Percentiles rank a stretch among this genome's conserved stretches.
Evolutionary conservation across 306 rosid species (phyloP).

Genomic region (Cucumis melo): DNA sequence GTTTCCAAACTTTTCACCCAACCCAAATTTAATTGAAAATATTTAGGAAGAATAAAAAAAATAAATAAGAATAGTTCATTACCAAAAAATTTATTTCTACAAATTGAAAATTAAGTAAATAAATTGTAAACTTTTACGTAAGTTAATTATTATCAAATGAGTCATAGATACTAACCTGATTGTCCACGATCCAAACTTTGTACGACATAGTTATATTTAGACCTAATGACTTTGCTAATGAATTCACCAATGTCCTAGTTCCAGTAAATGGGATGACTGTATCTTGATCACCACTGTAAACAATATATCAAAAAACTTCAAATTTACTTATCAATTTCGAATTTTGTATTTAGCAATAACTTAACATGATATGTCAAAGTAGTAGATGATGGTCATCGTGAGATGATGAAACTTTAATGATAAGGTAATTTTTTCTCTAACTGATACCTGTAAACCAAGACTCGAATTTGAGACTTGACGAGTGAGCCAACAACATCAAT

Average conservation of each 20-base stretch:
- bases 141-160: no score
- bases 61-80: no score
- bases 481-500: slow-evolving; percentile 44
- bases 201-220: slow-evolving; percentile 55
- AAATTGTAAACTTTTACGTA: no score
- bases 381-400: not conserved
- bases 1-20: no score
- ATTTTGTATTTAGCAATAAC: not conserved
- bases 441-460: slow-evolving; percentile 62
- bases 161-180: slow-evolving; percentile 23
- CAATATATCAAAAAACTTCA: not conserved
- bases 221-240: slow-evolving; percentile 44
- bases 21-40: no score
- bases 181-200: slow-evolving; percentile 75
- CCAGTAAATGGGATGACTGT: slow-evolving; percentile 82
- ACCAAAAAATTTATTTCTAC: no score
- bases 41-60: no score
- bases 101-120: no score
- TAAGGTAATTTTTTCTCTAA: no score
- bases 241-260: slow-evolving; percentile 61
- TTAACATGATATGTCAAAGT: not conserved
- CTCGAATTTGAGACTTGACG: slow-evolving; percentile 57
- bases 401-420: no score
- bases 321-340: not conserved
- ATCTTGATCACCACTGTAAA: slow-evolving; percentile 83